Base-by-base conservation (phyloP, 2,329 filamentous ascomycete species). In the Hymenotorrendiella dingleyae region DNA sequence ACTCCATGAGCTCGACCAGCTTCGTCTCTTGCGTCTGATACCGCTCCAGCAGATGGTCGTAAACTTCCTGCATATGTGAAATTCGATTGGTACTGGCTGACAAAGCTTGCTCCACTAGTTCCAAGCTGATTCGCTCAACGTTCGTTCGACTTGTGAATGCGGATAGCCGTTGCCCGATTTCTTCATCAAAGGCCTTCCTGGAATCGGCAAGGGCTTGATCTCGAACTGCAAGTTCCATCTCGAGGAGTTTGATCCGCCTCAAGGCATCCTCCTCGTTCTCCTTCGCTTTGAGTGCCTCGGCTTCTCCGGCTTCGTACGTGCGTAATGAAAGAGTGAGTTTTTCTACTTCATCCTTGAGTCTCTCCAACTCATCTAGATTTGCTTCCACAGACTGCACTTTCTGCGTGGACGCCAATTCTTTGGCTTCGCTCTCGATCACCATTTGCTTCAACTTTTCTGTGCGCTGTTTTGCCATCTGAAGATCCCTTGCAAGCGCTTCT, bases 351-450 rank as follows among this genome's bases (percentile, higher is more conserved):
- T 65, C 65, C 44, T 73, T 74, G 12, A 87, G 65, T 24, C 70
- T 67, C 46, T 79, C 73, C 35, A 84, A 64, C 53, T 86, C 79
- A 36, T 73, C 71, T 3, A 76, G 67, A 39, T 77, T 75, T 12
- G 75, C 71, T 55, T 84, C 75, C 24, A 82, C 71, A 9, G 78
- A 74, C 53, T 81, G 73, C 52, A 82, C 68, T 42, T 78, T 76
- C 55, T 87, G 82, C 46, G 78, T 72, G 43, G 75, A 72, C 41
- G 72, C 72, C 23, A 84, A 63, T 55, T 86, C 83, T 46, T 79
- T 77, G 5, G 81, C 77, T 62, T 93, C 86, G 1, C 76, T 78
- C 23, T 79, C 76, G 27, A 82, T 78, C 0, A 91, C 71, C 4
- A 87, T 67, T 49, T 73, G 71, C 36, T 77, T 76, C 14, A 93